These are phyloP conservation scores for Starmerella khaoyaiensis DNA, from an alignment of 805 yeast genomes.

Conservation along the genomic window DNA sequence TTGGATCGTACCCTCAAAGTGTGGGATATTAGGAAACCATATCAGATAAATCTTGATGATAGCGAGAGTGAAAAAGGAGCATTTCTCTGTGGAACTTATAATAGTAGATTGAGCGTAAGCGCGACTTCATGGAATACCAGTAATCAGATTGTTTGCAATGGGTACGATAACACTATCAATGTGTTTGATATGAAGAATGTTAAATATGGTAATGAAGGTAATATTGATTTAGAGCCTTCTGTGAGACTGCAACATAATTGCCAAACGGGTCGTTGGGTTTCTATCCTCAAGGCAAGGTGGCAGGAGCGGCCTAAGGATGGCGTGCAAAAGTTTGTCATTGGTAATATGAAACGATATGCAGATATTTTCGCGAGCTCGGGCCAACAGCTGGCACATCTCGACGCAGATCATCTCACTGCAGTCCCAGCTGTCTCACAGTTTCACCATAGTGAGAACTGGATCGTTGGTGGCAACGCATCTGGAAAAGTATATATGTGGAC, in stretches of 20 bases:
- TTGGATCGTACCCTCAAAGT: slow-evolving; percentile 71
- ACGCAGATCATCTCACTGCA: slow-evolving; percentile 54
- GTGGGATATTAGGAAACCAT: slow-evolving; percentile 61
- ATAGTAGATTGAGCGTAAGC: slow-evolving; percentile 68
- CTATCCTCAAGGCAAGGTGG: slow-evolving; percentile 81
- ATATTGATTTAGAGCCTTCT: slow-evolving; percentile 37
- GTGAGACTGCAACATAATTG: slow-evolving; percentile 73
- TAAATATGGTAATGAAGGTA: slow-evolving; percentile 11
- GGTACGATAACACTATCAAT: slow-evolving; percentile 76
- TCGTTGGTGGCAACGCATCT: slow-evolving; percentile 87
- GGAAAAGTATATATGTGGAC: slow-evolving; percentile 63
- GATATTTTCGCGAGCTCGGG: slow-evolving; percentile 76
- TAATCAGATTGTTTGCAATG: slow-evolving; percentile 70
- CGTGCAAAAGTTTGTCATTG: slow-evolving; percentile 74
- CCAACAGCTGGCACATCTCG: slow-evolving; percentile 60
- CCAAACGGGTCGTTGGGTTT: slow-evolving; percentile 95
- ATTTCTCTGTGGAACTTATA: slow-evolving; percentile 42
- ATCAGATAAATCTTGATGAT: slow-evolving; percentile 14
- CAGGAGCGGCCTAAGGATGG: slow-evolving; percentile 59
- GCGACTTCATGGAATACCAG: slow-evolving; percentile 70
- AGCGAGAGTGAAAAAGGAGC: slow-evolving; percentile 13
- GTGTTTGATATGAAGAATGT: slow-evolving; percentile 44
- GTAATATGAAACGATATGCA: slow-evolving; percentile 78
- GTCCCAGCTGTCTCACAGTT: slow-evolving; percentile 83
- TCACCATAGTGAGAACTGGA: slow-evolving; percentile 82